Evolutionary conservation across 176 grass and related monocot genomes (phyloP), one percentile per base, ranked within the genome.

Genomic region (Rhipidocladum racemiflorum): DNA sequence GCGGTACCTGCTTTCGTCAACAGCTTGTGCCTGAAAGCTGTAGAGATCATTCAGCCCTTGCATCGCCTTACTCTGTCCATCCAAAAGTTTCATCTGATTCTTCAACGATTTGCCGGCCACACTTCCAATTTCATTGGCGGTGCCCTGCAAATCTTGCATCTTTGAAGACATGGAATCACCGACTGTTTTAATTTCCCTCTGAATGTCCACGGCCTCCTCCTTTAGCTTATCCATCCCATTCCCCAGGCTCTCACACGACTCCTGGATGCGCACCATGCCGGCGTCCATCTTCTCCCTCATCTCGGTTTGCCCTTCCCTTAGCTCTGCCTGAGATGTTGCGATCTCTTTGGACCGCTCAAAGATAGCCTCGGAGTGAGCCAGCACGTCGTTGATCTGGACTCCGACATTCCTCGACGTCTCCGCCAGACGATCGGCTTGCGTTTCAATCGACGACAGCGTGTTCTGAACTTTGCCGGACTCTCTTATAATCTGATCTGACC

Each of bases 1-100:
- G 10, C 7, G 9, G 4, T 86, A 97, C 95, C 95, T 91, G 95
- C 87, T 95, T 86, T 98, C 95, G 53, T 91, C 83, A 0, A 98
- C 65, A 72, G 95, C 92, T 63, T 90, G 20, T 23, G 84, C 82
- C 63, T 95, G 95, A 85, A 77, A 88, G 27, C 16, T 88, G 12
- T 77, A 39, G 15, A 98, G 90, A 20, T 54, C 51, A 68, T 84
- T 87, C 3, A 98, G 68, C 46, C 90, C 90, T 16, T 93, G 86
- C 20, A 95, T 85, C 4, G 95, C 88, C 44, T 35, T 34, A 8
- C 4, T 55, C 62, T 98, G 92, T 4, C 79, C 87, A 86, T 89
- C 82, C 49, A 98, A 21, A 25, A 98, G 90, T 0, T 75, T 83
- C 65, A 21, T 76, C 55, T 98, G 95, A 67, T 91, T 98, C 79